These are phyloP conservation scores for Talaromyces liani DNA, from an alignment of 495 filamentous ascomycete genomes.

Conservation along the genomic window DNA sequence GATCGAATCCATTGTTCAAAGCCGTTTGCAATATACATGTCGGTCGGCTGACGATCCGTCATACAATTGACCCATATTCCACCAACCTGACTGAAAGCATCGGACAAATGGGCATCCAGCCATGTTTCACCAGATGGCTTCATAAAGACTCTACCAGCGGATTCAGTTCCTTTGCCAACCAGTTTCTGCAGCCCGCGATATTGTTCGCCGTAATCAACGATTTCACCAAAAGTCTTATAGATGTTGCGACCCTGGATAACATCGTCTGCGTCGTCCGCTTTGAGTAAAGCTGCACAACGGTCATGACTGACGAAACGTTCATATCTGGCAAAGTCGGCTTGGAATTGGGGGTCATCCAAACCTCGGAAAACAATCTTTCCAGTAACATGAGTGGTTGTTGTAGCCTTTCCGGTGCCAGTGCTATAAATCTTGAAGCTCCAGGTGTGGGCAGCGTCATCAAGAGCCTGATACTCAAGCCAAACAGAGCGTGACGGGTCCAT, in stretches of 20 bases:
- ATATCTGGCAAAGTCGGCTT: slow-evolving; percentile 33
- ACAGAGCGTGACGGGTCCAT: slow-evolving; percentile 27
- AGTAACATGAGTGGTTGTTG: slow-evolving; percentile 24
- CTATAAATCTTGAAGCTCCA: neutral
- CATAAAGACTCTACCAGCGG: slow-evolving; percentile 37
- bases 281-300: slow-evolving; percentile 30
- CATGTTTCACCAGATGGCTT: slow-evolving; percentile 25
- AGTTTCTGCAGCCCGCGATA: slow-evolving; percentile 40
- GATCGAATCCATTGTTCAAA: slow-evolving; percentile 41
- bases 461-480: slow-evolving; percentile 22
- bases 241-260: slow-evolving; percentile 41
- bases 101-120: slow-evolving; percentile 28
- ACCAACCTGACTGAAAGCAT: slow-evolving; percentile 43
- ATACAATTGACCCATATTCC: slow-evolving; percentile 48
- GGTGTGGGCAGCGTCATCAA: neutral
- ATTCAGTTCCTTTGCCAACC: slow-evolving; percentile 33
- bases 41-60: slow-evolving; percentile 27
- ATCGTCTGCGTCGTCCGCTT: slow-evolving; percentile 33
- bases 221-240: slow-evolving; percentile 35
- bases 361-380: slow-evolving; percentile 28
- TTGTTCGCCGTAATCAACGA: slow-evolving; percentile 39
- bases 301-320: slow-evolving; percentile 33
- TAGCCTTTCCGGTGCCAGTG: neutral
- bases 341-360: slow-evolving; percentile 15
- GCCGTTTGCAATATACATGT: slow-evolving; percentile 43